Percentiles rank a stretch among this genome's conserved stretches.
Conservation (phyloP, 768 basidiomycete species). For the Rhodotorula taiwanensis region DNA sequence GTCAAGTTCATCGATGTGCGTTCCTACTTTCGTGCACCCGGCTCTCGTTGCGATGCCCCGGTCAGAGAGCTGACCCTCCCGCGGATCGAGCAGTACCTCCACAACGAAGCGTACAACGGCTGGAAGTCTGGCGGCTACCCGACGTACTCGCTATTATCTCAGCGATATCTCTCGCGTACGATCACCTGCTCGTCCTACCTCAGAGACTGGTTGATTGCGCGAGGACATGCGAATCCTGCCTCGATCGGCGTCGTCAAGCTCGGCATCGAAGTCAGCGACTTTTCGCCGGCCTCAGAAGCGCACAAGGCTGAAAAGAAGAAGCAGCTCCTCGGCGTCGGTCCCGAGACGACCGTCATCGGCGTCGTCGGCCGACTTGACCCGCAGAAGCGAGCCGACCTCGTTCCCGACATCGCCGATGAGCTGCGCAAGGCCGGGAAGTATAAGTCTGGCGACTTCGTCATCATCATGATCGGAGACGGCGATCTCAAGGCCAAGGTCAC, state of each 20-base stretch:
- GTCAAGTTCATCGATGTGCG: slow-evolving; percentile 34
- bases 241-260: slow-evolving; percentile 39
- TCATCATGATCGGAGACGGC: slow-evolving; percentile 34
- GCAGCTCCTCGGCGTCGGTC: slow-evolving; percentile 13
- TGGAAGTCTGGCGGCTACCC: slow-evolving; percentile 40
- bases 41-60: no score
- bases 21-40: no score
- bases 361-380: slow-evolving; percentile 34
- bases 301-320: slow-evolving; percentile 3
- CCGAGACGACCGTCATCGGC: slow-evolving; percentile 20
- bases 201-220: slow-evolving; percentile 25
- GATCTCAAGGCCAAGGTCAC: slow-evolving; percentile 19
- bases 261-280: slow-evolving; percentile 29
- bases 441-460: slow-evolving; percentile 19
- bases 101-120: slow-evolving; percentile 38
- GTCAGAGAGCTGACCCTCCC: no score
- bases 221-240: slow-evolving; percentile 19
- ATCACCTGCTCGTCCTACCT: slow-evolving; percentile 39
- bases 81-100: slow-evolving; percentile 29
- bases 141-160: slow-evolving; percentile 34
- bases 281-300: not conserved
- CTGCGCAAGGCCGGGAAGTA: slow-evolving; percentile 5
- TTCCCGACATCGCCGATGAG: slow-evolving; percentile 23
- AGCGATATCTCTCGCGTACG: slow-evolving; percentile 37
- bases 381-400: slow-evolving; percentile 31